Percentiles rank a stretch among this genome's conserved stretches.
Conservation (phyloP, 495 filamentous ascomycete species). For the Schizothecium vesticola region DNA sequence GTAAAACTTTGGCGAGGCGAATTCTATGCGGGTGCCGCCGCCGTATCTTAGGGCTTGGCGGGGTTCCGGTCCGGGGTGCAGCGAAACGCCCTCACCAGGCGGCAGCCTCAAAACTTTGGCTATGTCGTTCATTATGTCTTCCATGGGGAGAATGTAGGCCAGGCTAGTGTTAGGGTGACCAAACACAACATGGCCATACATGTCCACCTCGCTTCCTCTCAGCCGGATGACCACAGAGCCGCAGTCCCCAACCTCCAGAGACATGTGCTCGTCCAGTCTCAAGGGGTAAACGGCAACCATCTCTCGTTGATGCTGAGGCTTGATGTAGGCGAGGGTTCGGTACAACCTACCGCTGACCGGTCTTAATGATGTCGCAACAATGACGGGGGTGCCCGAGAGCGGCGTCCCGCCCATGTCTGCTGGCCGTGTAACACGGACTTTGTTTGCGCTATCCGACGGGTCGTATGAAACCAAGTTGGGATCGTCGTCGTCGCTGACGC, state of each 20-base stretch:
- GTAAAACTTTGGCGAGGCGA: slow-evolving; percentile 9
- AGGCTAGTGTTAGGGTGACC: neutral
- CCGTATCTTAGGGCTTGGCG: neutral
- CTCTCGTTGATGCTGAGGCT: neutral
- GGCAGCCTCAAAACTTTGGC: neutral
- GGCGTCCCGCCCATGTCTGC: neutral
- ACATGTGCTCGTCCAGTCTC: neutral
- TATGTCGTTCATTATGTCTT: neutral
- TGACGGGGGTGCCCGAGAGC: neutral
- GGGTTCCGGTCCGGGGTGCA: neutral
- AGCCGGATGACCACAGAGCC: neutral
- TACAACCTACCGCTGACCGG: neutral
- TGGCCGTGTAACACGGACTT: neutral
- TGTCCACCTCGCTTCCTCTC: neutral
- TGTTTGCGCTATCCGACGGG: neutral
- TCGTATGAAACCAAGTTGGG: slow-evolving; percentile 9
- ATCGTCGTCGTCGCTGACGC: neutral
- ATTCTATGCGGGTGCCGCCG: neutral
- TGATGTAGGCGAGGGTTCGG: neutral
- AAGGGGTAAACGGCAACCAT: neutral
- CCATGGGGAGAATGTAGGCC: slow-evolving; percentile 2
- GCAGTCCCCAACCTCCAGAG: neutral
- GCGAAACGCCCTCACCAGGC: neutral
- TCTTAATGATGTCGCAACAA: neutral
- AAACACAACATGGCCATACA: slow-evolving; percentile 5